Base-by-base conservation (phyloP, 2,329 filamentous ascomycete genomes). In the Neoarthrinium moseri region DNA sequence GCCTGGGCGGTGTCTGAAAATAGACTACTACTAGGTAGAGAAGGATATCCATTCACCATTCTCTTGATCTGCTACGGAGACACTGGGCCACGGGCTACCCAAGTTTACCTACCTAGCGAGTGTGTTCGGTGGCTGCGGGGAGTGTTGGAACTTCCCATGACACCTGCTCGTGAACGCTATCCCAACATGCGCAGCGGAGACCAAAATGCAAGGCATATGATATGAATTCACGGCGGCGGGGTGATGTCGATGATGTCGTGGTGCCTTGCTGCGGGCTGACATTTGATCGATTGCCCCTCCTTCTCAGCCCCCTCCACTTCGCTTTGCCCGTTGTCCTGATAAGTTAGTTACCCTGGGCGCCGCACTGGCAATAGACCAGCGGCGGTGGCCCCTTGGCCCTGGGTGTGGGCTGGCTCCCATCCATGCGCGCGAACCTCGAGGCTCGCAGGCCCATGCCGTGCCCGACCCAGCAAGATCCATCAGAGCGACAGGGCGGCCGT, bases 221-320 rank as follows among this genome's bases (percentile, higher is more conserved):
- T n/a, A n/a, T n/a, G n/a, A n/a, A n/a, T n/a, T n/a, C n/a, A n/a
- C n/a, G n/a, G n/a, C n/a, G n/a, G n/a, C n/a, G n/a, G n/a, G n/a
- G n/a, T 17, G n/a, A 34, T 10, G n/a, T 34, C 32, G 32, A 34
- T 34, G n/a, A 15, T 34, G 32, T 34, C 32, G 7, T 17, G 32
- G 32, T 34, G 32, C 32, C 32, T 34, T 34, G 32, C 32, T 34
- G n/a, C n/a, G 32, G 7, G 32, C 32, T 34, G 32, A 34, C 32
- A 34, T 34, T 34, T 34, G 32, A 10, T 10, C 10, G 8, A 34
- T 34, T 34, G 32, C 32, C 32, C 32, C 32, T 34, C 32, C 32
- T 34, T 34, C n/a, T n/a, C 32, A 34, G 32, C 32, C 32, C 32
- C 32, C 7, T 34, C 32, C 32, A 34, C 32, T n/a, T 34, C 10